Conservation (phyloP, 1,139 yeast genomes). For the Schwanniomyces etchellsii region DNA sequence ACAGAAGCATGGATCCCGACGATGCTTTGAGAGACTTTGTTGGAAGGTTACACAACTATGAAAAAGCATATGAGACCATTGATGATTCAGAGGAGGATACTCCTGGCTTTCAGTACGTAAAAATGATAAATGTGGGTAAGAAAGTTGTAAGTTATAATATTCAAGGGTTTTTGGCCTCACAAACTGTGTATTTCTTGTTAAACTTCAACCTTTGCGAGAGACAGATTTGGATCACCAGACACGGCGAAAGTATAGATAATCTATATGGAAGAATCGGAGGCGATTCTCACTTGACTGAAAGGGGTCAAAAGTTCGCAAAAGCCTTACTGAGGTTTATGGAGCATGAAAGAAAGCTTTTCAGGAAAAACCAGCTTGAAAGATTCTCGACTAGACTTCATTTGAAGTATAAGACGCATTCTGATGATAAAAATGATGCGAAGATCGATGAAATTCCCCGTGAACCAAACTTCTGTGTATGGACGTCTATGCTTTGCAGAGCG, state of each 20-base stretch:
- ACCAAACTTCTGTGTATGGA: conserved; percentile 86
- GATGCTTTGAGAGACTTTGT: conserved; percentile 77
- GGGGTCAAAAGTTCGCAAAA: conserved; percentile 70
- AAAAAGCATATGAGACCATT: conserved; percentile 84
- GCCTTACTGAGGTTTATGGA: conserved; percentile 73
- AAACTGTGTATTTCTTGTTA: conserved; percentile 81
- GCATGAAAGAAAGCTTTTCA: conserved; percentile 65
- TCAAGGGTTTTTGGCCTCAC: conserved; percentile 90
- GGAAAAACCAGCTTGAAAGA: conserved; percentile 55
- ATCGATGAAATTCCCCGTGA: conserved; percentile 43
- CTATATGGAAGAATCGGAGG: conserved; percentile 86
- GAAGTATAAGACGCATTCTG: conserved; percentile 26
- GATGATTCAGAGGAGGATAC: conserved; percentile 66
- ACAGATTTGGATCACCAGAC: conserved; percentile 93
- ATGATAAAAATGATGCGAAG: conserved; percentile 18
- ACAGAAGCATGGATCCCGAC: conserved; percentile 78
- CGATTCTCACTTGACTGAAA: conserved; percentile 70
- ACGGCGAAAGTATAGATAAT: conserved; percentile 88
- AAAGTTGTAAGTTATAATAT: conserved; percentile 89
- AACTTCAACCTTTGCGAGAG: conserved; percentile 88
- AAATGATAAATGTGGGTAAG: conserved; percentile 94
- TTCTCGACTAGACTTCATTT: conserved; percentile 40
- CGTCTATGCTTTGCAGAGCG: conserved; percentile 77
- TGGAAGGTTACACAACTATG: conserved; percentile 76
- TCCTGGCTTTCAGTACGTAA: conserved; percentile 73